Percentiles rank a stretch among this genome's conserved stretches.
Evolutionary conservation across 1,284 basidiomycete species (phyloP).

Genomic region (Neotropicomus parvogracilis): DNA sequence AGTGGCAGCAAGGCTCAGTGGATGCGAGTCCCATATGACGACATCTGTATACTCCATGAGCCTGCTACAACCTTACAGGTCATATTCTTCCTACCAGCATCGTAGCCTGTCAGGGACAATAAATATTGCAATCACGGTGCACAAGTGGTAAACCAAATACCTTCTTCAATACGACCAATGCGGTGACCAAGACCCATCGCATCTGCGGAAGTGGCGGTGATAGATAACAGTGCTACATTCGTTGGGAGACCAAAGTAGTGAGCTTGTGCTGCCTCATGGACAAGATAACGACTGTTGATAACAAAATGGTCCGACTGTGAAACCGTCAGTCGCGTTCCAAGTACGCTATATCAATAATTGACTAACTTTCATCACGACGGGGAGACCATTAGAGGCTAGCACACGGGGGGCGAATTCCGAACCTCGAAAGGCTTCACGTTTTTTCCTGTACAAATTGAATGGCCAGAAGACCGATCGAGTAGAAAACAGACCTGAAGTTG

Average conservation of each 20-base stretch:
- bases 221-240: conserved; percentile 44
- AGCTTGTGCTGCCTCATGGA: conserved; percentile 65
- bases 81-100: conserved; percentile 33
- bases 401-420: conserved; percentile 63
- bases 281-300: conserved; percentile 56
- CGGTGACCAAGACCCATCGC: conserved; percentile 61
- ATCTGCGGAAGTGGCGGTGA: conserved; percentile 57
- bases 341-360: neutral
- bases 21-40: conserved; percentile 51
- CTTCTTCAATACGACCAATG: conserved; percentile 48
- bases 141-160: conserved; percentile 3
- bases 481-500: conserved; percentile 38
- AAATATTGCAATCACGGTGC: neutral
- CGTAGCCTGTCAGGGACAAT: conserved; percentile 31
- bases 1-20: conserved; percentile 49
- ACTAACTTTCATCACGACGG: conserved; percentile 52
- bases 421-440: conserved; percentile 62
- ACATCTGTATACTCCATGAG: conserved; percentile 31
- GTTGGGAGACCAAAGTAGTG: conserved; percentile 51
- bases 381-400: conserved; percentile 51
- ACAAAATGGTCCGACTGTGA: conserved; percentile 44
- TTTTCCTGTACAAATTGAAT: conserved; percentile 41
- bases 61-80: neutral
- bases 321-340: neutral
- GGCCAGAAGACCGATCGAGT: neutral